phyloP scores from a whole-genome alignment of 495 filamentous ascomycete species.

The Parachaetomium inaequale region DNA sequence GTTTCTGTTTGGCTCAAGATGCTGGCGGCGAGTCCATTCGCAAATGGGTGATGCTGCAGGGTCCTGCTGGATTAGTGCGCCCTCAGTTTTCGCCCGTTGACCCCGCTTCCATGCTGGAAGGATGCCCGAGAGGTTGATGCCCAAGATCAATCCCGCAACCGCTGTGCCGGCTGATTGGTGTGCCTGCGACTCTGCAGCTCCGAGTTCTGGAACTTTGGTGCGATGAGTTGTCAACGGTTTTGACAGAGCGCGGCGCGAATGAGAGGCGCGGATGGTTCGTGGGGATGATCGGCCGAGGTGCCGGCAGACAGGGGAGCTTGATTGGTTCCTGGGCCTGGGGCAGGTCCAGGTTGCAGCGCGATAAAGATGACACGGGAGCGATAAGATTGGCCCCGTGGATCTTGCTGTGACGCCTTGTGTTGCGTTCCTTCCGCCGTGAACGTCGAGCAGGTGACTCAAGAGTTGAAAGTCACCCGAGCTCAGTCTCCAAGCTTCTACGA shows the following conservation, averaged over 20 bases:
- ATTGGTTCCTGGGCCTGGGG: conserved; percentile 9
- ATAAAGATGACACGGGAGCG: conserved; percentile 17
- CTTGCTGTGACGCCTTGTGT: neutral
- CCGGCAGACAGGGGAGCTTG: conserved; percentile 11
- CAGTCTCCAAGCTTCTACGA: neutral
- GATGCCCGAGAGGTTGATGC: conserved; percentile 19
- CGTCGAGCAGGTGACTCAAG: conserved; percentile 13
- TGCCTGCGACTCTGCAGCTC: conserved; percentile 26
- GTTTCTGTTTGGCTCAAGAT: conserved; percentile 5
- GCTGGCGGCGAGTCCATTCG: conserved; percentile 1
- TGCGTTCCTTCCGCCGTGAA: neutral
- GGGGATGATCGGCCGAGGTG: conserved; percentile 3
- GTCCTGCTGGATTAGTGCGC: neutral
- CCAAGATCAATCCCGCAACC: conserved; percentile 22
- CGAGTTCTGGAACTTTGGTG: conserved; percentile 4
- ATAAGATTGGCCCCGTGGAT: neutral
- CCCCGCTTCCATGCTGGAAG: conserved; percentile 18
- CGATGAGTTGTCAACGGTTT: conserved; percentile 25
- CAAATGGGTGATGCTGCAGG: conserved; percentile 6
- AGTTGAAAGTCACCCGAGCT: conserved; percentile 10
- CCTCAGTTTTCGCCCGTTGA: conserved; percentile 7
- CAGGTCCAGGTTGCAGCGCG: conserved; percentile 7
- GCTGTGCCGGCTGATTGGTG: conserved; percentile 25
- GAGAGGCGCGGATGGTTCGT: conserved; percentile 6
- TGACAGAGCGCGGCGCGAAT: conserved; percentile 20